phyloP scores from a whole-genome alignment of 176 grass and related monocot species.

The Triticum aestivum region IWGSC_CS_RefSeq_v2.1 NC_057804.1:43649923-43650422 shows the following conservation, averaged over 20 bases:
- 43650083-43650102: neutral
- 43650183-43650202: neutral
- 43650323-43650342: neutral
- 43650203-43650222: neutral
- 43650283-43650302: neutral
- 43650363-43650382: no score
- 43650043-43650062: slow-evolving; percentile 61
- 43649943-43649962: slow-evolving; percentile 23
- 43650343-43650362: neutral
- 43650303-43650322: neutral
- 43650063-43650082: slow-evolving; percentile 38
- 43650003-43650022: slow-evolving; percentile 69
- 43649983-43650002: slow-evolving; percentile 77
- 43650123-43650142: neutral
- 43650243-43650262: no score
- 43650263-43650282: neutral
- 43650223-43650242: no score
- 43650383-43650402: neutral
- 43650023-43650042: slow-evolving; percentile 78
- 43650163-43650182: neutral
- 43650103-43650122: neutral
- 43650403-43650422: neutral
- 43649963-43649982: slow-evolving; percentile 92
- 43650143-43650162: neutral
- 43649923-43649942: neutral